Evolutionary conservation across 768 basidiomycete genomes (phyloP).

Genomic region (Suillus americanus): DNA sequence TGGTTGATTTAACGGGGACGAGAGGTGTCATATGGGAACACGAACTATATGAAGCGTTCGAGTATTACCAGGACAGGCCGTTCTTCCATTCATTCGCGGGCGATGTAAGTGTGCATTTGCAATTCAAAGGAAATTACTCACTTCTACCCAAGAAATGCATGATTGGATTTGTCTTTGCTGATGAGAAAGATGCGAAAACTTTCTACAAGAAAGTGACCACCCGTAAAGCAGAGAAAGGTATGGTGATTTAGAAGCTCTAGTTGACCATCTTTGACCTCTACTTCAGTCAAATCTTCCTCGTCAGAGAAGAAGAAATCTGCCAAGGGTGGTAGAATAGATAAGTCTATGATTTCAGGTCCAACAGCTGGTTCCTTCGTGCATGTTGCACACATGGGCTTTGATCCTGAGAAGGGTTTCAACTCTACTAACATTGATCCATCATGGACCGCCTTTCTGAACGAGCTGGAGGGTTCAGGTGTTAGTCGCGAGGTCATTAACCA

Average conservation of each 20-base stretch:
- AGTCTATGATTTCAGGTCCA: slow-evolving; percentile 88
- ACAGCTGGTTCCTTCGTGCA: slow-evolving; percentile 79
- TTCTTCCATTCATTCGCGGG: slow-evolving; percentile 93
- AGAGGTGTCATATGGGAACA: slow-evolving; percentile 92
- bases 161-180: slow-evolving; percentile 88
- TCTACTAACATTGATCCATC: slow-evolving; percentile 87
- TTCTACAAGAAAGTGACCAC: slow-evolving; percentile 83
- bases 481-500: slow-evolving; percentile 65
- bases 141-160: slow-evolving; percentile 65
- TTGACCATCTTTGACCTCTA: slow-evolving; percentile 8
- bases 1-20: slow-evolving; percentile 84
- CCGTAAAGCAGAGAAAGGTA: slow-evolving; percentile 63
- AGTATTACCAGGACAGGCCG: slow-evolving; percentile 79
- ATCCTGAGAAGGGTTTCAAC: slow-evolving; percentile 82
- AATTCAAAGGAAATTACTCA: slow-evolving; percentile 3
- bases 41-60: slow-evolving; percentile 80
- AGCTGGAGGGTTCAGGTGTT: slow-evolving; percentile 66
- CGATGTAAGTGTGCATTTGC: slow-evolving; percentile 66
- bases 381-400: slow-evolving; percentile 94
- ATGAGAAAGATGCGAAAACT: slow-evolving; percentile 79
- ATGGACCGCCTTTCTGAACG: slow-evolving; percentile 73
- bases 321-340: slow-evolving; percentile 83
- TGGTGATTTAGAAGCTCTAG: slow-evolving; percentile 16
- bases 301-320: slow-evolving; percentile 53
- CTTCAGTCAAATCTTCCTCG: slow-evolving; percentile 45